Base-by-base conservation (phyloP, 2,329 filamentous ascomycete genomes). In the Aureobasidium sp. region DNA sequence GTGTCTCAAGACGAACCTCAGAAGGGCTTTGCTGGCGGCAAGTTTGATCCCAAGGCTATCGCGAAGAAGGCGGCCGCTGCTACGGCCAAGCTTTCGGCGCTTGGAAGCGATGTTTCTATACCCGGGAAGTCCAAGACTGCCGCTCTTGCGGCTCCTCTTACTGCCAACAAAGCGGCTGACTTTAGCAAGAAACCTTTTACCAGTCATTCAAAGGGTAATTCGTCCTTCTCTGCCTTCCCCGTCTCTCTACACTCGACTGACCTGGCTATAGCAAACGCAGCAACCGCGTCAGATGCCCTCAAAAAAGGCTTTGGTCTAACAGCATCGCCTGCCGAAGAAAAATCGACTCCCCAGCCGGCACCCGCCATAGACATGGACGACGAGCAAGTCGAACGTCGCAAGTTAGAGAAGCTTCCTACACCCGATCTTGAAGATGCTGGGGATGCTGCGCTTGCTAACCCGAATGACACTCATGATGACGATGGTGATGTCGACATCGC, bases 401-500 rank as follows among this genome's bases (percentile, higher is more conserved):
- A 95, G 78, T 84, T 99, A 67, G 91, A 91, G 72, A 94, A 92
- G 76, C 85, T 99, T 64, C 92, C 93, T 63, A 84, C 90, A 63
- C 84, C 87, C 60, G 79, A 89, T 60, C 84, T 87, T 70, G 82
- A 83, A 67, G 76, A 75, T 64, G 61, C 79, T 65, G 72, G 73
- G 47, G 76, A 79, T 70, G 68, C 72, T 70, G 71, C 71, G 81
- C 81, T 63, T 80, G 82, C 67, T 83, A 86, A 77, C 72, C 82
- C 79, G 69, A 66, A 64, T 61, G 65, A 66, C 22, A 62, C 59
- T 25, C 53, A 80, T 63, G 77, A 76, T 41, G 74, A 87, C 60
- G 89, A 89, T 57, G 53, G 63, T 7, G 87, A 87, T 57, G 89
- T 91, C 68, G 88, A 88, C 65, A 87, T 86, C 78, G 81, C 87